Base-by-base conservation (phyloP, 768 basidiomycete species). In the Boletus vinaceobasis region DNA sequence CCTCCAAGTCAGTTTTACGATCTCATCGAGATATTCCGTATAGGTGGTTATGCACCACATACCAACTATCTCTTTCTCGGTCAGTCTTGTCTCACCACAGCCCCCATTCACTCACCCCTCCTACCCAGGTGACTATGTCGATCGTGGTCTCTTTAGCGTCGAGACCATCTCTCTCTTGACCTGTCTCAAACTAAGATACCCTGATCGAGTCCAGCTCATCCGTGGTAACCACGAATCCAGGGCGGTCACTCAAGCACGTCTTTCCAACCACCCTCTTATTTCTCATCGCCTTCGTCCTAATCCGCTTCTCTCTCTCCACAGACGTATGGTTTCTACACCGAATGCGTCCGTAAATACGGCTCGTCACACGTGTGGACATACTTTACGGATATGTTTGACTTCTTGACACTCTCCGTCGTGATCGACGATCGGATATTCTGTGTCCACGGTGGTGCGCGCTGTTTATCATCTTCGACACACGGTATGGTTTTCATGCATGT, bases 351-450 rank as follows among this genome's bases (percentile, higher is more conserved):
- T 39, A 99, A 99, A 74, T 99, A 99, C 64, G 95, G 94, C 51
- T 88, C 91, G 2, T 86, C 94, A 32, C 88, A 90, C 63, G 96
- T 98, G 33, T 99, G 97, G 97, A 94, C 93, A 27, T 98, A 98
- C 73, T 98, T 99, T 67, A 99, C 97, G 56, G 97, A 99, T 75
- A 97, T 99, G 96, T 99, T 99, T 73, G 97, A 99, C 77, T 99
- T 94, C 76, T 74, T 99, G 62, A 98, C 97, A 11, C 78, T 99
- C 53, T 94, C 92, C 33, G 95, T 96, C 53, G 97, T 99, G 58
- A 98, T 99, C 64, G 97, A 99, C 74, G 94, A 99, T 76, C 87
- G 87, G 66, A 98, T 99, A 80, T 98, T 99, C 72, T 99, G 97
- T 64, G 96, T 99, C 10, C 97, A 99, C 63, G 97, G 97, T 64